Evolutionary conservation across 2,329 filamentous ascomycete genomes (phyloP).

Genomic region (Monilinia vaccinii-corymbosi): DNA sequence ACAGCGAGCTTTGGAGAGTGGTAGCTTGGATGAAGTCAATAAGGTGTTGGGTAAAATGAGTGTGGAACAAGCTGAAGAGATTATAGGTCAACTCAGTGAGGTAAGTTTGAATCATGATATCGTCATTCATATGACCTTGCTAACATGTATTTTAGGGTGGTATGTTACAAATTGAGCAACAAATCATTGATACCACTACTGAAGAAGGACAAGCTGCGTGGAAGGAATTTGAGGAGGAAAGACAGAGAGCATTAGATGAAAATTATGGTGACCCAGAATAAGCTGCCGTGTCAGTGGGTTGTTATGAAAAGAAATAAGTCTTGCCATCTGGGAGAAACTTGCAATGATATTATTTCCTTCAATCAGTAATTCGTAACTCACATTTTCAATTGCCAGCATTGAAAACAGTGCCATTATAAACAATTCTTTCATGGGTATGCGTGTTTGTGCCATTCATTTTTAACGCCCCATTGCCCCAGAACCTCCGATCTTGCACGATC

Average conservation of each 20-base stretch:
- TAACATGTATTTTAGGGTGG: constrained; percentile 46
- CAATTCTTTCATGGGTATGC: not conserved
- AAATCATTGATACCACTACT: constrained; percentile 92
- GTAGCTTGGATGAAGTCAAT: constrained; percentile 82
- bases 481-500: constrained; percentile 22
- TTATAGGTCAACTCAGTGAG: constrained; percentile 72
- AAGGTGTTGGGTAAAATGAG: constrained; percentile 82
- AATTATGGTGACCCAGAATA: constrained; percentile 31
- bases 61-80: constrained; percentile 76
- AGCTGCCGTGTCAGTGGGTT: constrained; percentile 3
- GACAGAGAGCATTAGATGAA: constrained; percentile 18
- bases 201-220: constrained; percentile 72
- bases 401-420: constrained; percentile 6
- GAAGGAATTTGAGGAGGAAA: constrained; percentile 60
- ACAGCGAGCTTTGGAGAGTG: constrained; percentile 74
- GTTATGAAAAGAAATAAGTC: not conserved
- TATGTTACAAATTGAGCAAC: constrained; percentile 83
- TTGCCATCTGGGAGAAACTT: not conserved
- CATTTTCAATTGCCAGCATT: not conserved
- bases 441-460: constrained; percentile 28
- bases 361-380: constrained; percentile 1
- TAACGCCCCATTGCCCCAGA: constrained; percentile 27
- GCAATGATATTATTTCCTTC: not conserved
- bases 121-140: not conserved
- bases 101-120: constrained; percentile 33